Base-by-base conservation (phyloP, 179 eudicot species). In the Beta corolliflora region DNA sequence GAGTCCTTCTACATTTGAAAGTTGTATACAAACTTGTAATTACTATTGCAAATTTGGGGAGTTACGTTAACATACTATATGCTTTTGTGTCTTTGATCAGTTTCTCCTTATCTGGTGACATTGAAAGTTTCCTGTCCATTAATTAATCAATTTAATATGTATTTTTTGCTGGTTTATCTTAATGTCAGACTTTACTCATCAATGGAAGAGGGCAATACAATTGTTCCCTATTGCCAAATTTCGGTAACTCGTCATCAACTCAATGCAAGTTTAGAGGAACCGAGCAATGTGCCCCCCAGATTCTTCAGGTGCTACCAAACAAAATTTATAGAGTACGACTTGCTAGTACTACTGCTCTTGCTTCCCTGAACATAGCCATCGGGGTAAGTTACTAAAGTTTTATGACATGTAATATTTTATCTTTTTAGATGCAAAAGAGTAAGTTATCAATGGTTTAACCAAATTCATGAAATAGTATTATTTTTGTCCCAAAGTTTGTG, bases 161-260 rank as follows among this genome's bases (percentile, higher is more conserved):
- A 15, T 9, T 2, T 2, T 71, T 67, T 9, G 4, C 10, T 23
- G 18, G 9, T 48, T 56, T 64, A 48, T 44, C 29, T 8, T 19
- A 50, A 11, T 83, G 10, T 0, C 83, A 94, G 98, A 86, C 84
- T 21, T 69, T 94, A 84, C 73, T 94, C 79, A 83, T 94, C 2
- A 93, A 94, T 65, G 98, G 97, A n/a, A 91, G 94, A 89, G 98
- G 98, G 7, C 97, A 93, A 65, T 93, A 75, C 83, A 93, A 91
- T 79, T 94, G 96, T 81, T 91, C 98, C 0, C 55, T 94, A 45
- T 89, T 89, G 13, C 92, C 96, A 65, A 85, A 84, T 7, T 85
- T 80, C 68, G 86, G 81, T 67, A 92, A 88, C 54, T 76, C 90
- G 9, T 79, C 94, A 31, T 56, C 79, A 16, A 71, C 68, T 2